These are phyloP conservation scores for Leccinum obscurum DNA, from an alignment of 768 basidiomycete species.

Conservation along the genomic window DNA sequence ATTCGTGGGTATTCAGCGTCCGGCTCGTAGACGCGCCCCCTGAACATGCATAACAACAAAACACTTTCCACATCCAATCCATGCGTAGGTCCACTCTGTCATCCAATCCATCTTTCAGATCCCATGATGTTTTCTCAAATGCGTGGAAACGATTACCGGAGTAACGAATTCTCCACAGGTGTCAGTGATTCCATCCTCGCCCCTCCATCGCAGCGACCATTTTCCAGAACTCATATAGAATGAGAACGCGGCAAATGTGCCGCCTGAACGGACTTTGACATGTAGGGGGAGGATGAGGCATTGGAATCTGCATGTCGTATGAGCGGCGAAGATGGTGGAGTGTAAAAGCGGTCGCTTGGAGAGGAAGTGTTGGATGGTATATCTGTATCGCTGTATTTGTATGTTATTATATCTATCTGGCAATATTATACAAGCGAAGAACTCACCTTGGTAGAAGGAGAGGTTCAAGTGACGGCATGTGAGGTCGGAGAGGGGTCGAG, in stretches of 20 bases:
- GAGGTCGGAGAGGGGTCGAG: background rate
- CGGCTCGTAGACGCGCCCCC: too few species aligned
- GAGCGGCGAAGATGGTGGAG: background rate
- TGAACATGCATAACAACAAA: background rate
- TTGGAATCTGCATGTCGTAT: background rate
- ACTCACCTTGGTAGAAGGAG: background rate
- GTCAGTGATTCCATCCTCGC: background rate
- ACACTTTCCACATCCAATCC: background rate
- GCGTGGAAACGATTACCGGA: background rate
- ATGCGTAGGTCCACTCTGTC: background rate
- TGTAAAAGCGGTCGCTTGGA: background rate
- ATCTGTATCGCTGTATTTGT: background rate
- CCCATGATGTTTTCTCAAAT: background rate
- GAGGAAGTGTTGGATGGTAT: background rate
- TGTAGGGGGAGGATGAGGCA: background rate
- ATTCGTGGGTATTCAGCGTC: too few species aligned
- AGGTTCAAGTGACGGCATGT: background rate
- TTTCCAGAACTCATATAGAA: background rate
- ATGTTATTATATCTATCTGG: background rate
- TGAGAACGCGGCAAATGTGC: background rate
- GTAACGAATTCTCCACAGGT: background rate
- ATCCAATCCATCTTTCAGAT: background rate
- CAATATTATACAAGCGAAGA: background rate
- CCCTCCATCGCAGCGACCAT: background rate
- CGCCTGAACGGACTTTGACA: background rate